Conservation (phyloP, 352 stramenopile genomes). For the Thraustochytrium striatum region DNA sequence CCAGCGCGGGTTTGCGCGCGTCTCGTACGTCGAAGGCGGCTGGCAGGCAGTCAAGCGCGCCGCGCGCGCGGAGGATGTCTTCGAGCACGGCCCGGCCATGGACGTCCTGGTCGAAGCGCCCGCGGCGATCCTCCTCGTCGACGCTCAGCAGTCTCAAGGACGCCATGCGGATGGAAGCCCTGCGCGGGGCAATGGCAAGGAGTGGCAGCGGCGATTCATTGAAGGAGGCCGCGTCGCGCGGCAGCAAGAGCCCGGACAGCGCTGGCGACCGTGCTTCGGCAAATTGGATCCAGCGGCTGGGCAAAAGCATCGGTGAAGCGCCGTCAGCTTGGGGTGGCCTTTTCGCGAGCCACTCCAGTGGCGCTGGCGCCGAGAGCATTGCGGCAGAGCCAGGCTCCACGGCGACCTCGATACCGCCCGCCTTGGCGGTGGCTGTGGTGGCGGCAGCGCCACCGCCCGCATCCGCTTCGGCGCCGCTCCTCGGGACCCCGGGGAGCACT, state of each 20-base stretch:
- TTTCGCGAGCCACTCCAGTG: neutral
- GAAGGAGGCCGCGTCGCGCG: neutral
- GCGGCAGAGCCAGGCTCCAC: neutral
- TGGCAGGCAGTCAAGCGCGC: neutral
- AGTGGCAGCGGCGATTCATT: neutral
- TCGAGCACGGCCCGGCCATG: slow-evolving; percentile 25
- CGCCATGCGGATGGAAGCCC: neutral
- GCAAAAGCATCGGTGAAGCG: neutral
- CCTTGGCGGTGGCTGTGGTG: neutral
- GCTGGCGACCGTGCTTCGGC: neutral
- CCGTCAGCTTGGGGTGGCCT: slow-evolving; percentile 5
- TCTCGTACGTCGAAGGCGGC: slow-evolving; percentile 11
- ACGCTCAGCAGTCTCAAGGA: neutral
- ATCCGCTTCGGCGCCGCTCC: neutral
- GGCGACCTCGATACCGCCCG: neutral
- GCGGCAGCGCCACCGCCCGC: neutral
- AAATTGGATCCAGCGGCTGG: neutral
- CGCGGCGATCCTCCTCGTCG: neutral
- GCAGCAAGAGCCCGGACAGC: neutral
- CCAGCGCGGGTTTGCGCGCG: slow-evolving; percentile 7
- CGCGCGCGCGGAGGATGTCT: neutral
- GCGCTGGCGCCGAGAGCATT: neutral
- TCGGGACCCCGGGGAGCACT: neutral
- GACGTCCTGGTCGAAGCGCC: slow-evolving; percentile 25
- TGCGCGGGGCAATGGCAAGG: neutral